Evolutionary conservation across 2,329 filamentous ascomycete genomes (phyloP), one percentile per base, ranked within the genome.

Genomic region (Ceratocystis alfenasii): DNA sequence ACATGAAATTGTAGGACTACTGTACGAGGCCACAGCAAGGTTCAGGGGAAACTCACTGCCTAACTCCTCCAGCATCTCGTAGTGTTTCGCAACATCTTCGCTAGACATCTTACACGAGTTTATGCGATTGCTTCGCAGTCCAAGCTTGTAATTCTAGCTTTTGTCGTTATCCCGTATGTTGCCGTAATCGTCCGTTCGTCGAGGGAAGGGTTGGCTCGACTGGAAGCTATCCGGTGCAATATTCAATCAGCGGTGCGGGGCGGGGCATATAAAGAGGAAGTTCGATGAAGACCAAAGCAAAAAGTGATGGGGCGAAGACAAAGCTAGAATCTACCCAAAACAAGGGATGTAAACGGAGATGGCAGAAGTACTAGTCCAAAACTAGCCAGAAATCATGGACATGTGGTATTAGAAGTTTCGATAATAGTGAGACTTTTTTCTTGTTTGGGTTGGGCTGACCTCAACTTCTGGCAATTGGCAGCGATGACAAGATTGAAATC

Each of bases 41-140:
- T 22, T 25, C 3, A 41, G 22, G 48, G 44, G 61, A 62, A 68
- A 85, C 89, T 79, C 79, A 95, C 92, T 92, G 73, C 93, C 93
- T 72, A 97, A 82, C 80, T 97, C 94, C 80, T 97, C 93, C 72
- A 97, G 83, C 75, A 97, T 89, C 78, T 96, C 89, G 76, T 96
- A 99, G 74, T 89, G 87, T 73, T 87, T 86, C 72, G 92, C 89
- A 80, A 95, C 87, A 70, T 79, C 81, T 76, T 84, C 82, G 74
- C 81, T 79, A 50, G 79, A 79, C 83, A 85, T 84, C 67, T 71
- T 75, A 36, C 25, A 57, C 55, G 55, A 36, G 3, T 36, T 30
- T 59, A n/a, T 33, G 55, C 28, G 55, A 59, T 36, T 59, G 22
- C 10, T 15, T 53, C 48, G 48, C 48, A 25, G 5, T 53, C 10